Evolutionary conservation across 2,329 filamentous ascomycete genomes (phyloP).

Genomic region (Beauveria asiatica): DNA sequence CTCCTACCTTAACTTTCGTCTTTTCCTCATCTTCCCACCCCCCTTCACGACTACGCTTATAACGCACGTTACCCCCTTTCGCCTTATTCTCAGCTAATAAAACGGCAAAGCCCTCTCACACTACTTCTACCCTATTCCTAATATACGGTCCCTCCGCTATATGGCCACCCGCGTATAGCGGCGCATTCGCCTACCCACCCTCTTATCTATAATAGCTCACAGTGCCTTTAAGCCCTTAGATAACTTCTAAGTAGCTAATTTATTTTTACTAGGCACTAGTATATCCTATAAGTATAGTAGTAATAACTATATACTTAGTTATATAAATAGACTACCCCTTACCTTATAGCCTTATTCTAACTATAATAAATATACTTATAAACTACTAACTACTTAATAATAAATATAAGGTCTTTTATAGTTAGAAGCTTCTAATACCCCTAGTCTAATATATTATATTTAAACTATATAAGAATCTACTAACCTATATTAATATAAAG

Average conservation of each 20-base stretch:
- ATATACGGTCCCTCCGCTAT: not conserved
- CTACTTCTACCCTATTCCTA: not conserved
- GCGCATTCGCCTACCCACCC: not conserved
- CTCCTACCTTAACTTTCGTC: not conserved
- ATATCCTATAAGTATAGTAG: not conserved
- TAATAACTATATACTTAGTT: not conserved
- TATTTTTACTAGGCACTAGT: not conserved
- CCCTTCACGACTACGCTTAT: not conserved
- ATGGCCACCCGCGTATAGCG: not conserved
- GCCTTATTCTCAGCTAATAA: not conserved
- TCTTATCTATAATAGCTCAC: not conserved
- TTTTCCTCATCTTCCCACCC: not conserved
- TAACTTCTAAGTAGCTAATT: not conserved
- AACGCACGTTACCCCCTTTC: not conserved
- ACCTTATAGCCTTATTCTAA: not conserved
- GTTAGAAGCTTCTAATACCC: not conserved
- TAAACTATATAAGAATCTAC: not conserved
- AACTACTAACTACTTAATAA: not conserved
- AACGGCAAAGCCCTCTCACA: not conserved
- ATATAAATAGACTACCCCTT: not conserved
- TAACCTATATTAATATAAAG: not conserved
- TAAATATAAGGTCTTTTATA: not conserved
- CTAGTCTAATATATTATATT: not conserved
- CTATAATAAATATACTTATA: not conserved
- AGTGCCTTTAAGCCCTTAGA: not conserved